These are phyloP conservation scores for Eimeria mitis DNA, from an alignment of 169 alveolate species.

Conservation along the genomic window DNA sequence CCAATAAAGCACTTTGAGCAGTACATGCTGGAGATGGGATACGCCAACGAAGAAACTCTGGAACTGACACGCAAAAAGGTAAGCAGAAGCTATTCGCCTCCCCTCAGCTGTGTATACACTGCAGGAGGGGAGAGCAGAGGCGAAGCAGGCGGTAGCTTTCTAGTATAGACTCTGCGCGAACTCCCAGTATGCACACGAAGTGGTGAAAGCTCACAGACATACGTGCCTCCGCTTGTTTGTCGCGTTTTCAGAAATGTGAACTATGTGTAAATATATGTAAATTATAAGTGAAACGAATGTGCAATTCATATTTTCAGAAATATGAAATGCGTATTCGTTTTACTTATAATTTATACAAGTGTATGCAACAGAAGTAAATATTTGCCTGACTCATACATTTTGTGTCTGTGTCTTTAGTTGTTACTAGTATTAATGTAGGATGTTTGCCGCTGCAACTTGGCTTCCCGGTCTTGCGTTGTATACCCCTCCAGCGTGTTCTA, in stretches of 20 bases:
- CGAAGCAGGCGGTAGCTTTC: not conserved
- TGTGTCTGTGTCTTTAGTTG: too few relatives aligned
- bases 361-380: too few relatives aligned
- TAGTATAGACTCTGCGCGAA: not conserved
- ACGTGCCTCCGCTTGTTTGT: not conserved
- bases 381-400: too few relatives aligned
- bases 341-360: not conserved
- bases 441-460: not conserved
- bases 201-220: not conserved
- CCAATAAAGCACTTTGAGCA: conserved; percentile 84
- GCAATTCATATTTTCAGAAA: too few relatives aligned
- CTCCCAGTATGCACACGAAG: not conserved
- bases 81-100: not conserved
- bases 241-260: not conserved
- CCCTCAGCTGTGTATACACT: not conserved
- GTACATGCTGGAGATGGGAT: conserved; percentile 85
- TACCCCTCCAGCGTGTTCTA: not conserved
- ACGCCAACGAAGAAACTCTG: conserved; percentile 82
- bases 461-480: not conserved
- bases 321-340: too few relatives aligned
- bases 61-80: conserved; percentile 83
- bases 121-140: not conserved
- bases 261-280: too few relatives aligned
- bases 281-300: too few relatives aligned
- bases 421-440: too few relatives aligned